Evolutionary conservation across 106 monocot genomes (phyloP).

Genomic region (Apostasia shenzhenica): DNA sequence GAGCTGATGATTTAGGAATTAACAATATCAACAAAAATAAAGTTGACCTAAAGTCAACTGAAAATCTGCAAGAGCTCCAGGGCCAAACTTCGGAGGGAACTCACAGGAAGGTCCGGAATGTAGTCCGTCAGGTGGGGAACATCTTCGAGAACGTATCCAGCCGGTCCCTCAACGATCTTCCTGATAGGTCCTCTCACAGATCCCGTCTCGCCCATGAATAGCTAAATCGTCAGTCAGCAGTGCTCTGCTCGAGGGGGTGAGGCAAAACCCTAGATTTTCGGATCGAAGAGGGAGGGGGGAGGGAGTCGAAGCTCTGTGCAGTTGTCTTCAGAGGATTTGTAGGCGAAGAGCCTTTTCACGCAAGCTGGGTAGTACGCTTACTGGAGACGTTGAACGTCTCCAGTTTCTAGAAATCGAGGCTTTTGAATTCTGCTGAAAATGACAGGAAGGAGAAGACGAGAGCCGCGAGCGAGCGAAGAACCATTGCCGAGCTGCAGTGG

Average conservation of each 20-base stretch:
- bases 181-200: neutral
- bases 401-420: neutral
- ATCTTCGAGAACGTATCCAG: conserved; percentile 32
- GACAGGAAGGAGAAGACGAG: neutral
- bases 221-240: neutral
- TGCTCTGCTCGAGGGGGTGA: neutral
- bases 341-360: neutral
- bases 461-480: no score
- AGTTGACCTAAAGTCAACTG: no score
- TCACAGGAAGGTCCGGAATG: conserved; percentile 23
- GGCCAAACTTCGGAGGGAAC: neutral
- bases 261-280: neutral
- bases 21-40: no score
- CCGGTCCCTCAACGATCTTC: conserved; percentile 24
- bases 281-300: neutral
- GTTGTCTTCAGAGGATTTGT: neutral
- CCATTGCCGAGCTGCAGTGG: no score
- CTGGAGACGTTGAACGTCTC: neutral
- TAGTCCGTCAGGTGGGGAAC: conserved; percentile 35
- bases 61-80: no score
- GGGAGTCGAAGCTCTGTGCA: neutral
- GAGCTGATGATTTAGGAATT: no score
- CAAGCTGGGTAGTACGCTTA: neutral
- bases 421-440: neutral
- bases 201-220: neutral